Conservation (phyloP, 2,329 filamentous ascomycete genomes). For the Fusarium paranaense region DNA sequence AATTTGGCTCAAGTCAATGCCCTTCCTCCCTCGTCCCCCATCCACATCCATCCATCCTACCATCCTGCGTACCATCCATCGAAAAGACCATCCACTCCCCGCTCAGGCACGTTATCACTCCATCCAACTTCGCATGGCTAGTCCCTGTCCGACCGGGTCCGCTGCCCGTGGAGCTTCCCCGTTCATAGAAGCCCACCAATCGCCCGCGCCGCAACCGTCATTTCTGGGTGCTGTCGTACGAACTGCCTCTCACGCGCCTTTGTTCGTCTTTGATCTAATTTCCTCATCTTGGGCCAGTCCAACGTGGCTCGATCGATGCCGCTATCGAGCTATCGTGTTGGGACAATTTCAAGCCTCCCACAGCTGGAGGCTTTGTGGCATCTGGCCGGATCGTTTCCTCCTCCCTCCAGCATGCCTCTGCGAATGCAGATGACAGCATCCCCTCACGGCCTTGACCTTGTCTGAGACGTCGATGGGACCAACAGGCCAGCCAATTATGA, state of each 20-base stretch:
- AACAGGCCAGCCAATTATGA: constrained; percentile 6
- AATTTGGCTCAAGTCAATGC: constrained; percentile 33
- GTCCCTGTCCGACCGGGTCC: constrained; percentile 25
- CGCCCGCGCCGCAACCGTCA: constrained; percentile 28
- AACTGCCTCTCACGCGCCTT: constrained; percentile 33
- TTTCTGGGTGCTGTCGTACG: constrained; percentile 33
- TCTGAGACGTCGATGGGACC: constrained; percentile 25
- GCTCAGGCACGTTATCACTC: constrained; percentile 26
- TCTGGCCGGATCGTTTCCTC: neutral
- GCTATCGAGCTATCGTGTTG: neutral
- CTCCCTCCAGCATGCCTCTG: neutral
- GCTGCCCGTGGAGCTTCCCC: constrained; percentile 1
- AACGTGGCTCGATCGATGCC: constrained; percentile 3
- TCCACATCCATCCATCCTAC: neutral
- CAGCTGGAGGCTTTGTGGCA: neutral
- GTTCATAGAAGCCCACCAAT: constrained; percentile 37
- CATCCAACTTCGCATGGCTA: constrained; percentile 17
- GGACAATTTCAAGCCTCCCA: constrained; percentile 1
- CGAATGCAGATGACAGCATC: constrained; percentile 15
- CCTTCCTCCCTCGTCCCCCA: neutral
- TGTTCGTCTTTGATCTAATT: constrained; percentile 22
- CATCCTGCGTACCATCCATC: constrained; percentile 20
- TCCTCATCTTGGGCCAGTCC: constrained; percentile 22
- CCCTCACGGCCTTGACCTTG: constrained; percentile 17
- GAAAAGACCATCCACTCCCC: neutral